Evolutionary conservation across 768 basidiomycete genomes (phyloP).

Genomic region (Lactarius trivialis): DNA sequence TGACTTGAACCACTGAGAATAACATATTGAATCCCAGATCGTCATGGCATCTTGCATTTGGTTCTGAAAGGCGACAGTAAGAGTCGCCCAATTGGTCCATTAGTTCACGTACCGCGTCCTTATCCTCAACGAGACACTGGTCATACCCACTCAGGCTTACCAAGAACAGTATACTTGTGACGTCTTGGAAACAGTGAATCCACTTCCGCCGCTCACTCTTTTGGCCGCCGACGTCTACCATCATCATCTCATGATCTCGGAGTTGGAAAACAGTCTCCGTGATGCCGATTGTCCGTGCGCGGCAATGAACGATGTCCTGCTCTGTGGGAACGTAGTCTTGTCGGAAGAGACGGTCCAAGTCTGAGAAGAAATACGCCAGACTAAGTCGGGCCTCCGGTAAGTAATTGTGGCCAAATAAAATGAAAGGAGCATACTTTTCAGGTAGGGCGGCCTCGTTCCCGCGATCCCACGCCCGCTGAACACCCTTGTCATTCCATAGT

Average conservation of each 20-base stretch:
- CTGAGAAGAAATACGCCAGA: constrained; percentile 68
- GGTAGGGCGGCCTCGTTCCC: constrained; percentile 90
- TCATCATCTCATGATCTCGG: constrained; percentile 75
- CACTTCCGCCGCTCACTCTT: constrained; percentile 90
- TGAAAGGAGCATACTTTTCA: constrained; percentile 60
- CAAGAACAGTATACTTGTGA: constrained; percentile 87
- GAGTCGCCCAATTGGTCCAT: background rate
- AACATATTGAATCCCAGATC: constrained; percentile 98
- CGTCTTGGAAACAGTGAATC: constrained; percentile 95
- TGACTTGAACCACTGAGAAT: constrained; percentile 94
- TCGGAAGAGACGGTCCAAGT: constrained; percentile 74
- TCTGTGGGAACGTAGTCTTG: constrained; percentile 67
- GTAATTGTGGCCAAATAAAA: constrained; percentile 12
- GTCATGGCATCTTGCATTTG: constrained; percentile 99
- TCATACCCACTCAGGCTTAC: constrained; percentile 92
- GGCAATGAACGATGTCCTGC: constrained; percentile 82
- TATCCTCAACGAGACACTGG: constrained; percentile 89
- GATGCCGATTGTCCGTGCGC: constrained; percentile 87
- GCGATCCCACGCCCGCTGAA: constrained; percentile 69
- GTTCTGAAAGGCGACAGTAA: constrained; percentile 46
- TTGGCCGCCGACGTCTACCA: constrained; percentile 94
- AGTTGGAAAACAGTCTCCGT: constrained; percentile 81
- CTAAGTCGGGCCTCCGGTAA: constrained; percentile 32
- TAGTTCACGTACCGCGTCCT: constrained; percentile 63
- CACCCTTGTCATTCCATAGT: constrained; percentile 72